A percentile compares a stretch with the other conserved stretches of the same genome.
Conservation (phyloP, 2,329 filamentous ascomycete species). For the Xylaria arbuscula region DNA sequence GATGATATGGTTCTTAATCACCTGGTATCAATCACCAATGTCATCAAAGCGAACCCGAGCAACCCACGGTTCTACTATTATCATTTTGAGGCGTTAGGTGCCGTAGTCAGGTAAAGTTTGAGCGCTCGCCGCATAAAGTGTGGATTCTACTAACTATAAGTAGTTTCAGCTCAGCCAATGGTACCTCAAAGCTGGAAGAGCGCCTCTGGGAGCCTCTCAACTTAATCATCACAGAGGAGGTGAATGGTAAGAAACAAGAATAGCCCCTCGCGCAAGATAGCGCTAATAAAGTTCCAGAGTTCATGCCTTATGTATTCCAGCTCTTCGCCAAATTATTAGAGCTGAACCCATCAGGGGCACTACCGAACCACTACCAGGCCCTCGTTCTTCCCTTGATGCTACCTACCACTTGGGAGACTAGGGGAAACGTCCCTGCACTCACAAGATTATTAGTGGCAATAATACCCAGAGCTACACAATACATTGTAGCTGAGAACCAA, state of each 20-base stretch:
- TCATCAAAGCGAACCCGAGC: constrained; percentile 94
- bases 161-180: constrained; percentile 72
- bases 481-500: constrained; percentile 82
- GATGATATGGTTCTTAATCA: constrained; percentile 83
- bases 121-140: neutral
- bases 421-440: constrained; percentile 92
- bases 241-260: constrained; percentile 69
- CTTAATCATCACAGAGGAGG: constrained; percentile 80
- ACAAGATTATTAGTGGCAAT: constrained; percentile 86
- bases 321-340: constrained; percentile 92
- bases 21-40: constrained; percentile 87
- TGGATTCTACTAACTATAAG: constrained; percentile 7
- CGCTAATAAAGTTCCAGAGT: constrained; percentile 69
- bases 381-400: constrained; percentile 82
- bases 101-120: constrained; percentile 73
- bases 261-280: neutral
- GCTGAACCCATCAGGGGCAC: constrained; percentile 79
- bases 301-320: constrained; percentile 96
- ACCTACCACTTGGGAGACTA: constrained; percentile 88
- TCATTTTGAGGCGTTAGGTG: constrained; percentile 94
- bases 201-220: constrained; percentile 87
- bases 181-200: constrained; percentile 80
- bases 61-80: constrained; percentile 99
- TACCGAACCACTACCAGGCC: constrained; percentile 83
- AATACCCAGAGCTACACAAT: constrained; percentile 78